These are phyloP conservation scores for Eutrema yunnanense DNA, from an alignment of 345 rosid genomes.

Conservation along the genomic window DNA sequence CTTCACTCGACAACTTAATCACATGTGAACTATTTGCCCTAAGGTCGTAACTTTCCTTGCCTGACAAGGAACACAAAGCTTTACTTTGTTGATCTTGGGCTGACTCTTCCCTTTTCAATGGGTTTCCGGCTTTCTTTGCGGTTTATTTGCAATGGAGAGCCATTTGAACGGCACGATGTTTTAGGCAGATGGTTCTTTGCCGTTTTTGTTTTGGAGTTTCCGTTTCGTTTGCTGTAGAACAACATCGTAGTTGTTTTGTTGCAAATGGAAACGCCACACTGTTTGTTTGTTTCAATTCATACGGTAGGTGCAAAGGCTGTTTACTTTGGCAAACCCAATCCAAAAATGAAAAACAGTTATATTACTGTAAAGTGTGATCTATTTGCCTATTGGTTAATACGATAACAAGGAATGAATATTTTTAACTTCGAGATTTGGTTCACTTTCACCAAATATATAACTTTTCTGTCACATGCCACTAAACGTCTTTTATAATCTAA, in stretches of 20 bases:
- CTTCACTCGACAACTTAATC: slow-evolving; percentile 50
- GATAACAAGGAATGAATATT: too few relatives aligned
- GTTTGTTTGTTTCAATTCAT: not conserved
- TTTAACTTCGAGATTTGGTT: not conserved
- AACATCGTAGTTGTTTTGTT: slow-evolving; percentile 25
- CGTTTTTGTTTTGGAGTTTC: not conserved
- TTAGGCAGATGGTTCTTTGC: not conserved
- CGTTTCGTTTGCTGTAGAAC: slow-evolving; percentile 1
- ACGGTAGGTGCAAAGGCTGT: not conserved
- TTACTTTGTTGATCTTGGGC: not conserved
- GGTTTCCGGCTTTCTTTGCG: not conserved
- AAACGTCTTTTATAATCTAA: too few relatives aligned
- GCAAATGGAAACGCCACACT: not conserved
- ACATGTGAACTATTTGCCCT: slow-evolving; percentile 64
- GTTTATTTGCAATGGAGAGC: not conserved
- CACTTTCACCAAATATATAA: not conserved
- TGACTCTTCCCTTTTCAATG: not conserved
- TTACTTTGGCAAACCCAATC: not conserved
- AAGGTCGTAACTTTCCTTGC: slow-evolving; percentile 35
- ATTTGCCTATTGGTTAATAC: not conserved
- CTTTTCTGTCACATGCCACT: not conserved
- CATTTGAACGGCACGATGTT: slow-evolving; percentile 17
- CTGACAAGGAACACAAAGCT: not conserved
- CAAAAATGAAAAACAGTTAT: not conserved
- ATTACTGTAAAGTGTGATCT: not conserved